Conservation (phyloP, 345 rosid genomes). For the Geranium brycei region DNA sequence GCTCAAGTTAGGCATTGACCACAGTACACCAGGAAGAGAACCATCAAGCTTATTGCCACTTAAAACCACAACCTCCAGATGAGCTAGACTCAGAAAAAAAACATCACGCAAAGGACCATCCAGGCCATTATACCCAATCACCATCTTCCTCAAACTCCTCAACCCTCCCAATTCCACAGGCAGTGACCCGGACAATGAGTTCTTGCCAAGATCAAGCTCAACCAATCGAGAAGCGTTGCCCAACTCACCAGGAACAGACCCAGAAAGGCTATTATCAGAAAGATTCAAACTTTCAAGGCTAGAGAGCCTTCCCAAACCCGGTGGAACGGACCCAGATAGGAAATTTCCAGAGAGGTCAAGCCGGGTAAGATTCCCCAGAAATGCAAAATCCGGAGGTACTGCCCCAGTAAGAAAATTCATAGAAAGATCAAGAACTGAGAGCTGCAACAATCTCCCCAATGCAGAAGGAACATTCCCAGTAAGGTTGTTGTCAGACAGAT, state of each 20-base stretch:
- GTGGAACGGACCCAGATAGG: constrained; percentile 36
- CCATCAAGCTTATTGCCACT: constrained; percentile 40
- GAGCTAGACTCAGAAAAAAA: constrained; percentile 27
- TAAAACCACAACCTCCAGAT: constrained; percentile 28
- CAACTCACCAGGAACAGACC: constrained; percentile 34
- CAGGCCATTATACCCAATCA: constrained; percentile 28
- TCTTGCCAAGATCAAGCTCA: constrained; percentile 50
- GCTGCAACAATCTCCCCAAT: constrained; percentile 28
- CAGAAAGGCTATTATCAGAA: constrained; percentile 38
- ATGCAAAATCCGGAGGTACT: constrained; percentile 28
- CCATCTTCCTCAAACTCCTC: constrained; percentile 30
- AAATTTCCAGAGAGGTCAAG: constrained; percentile 40
- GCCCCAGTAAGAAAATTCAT: constrained; percentile 40
- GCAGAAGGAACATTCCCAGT: constrained; percentile 29
- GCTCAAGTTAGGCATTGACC: constrained; percentile 36
- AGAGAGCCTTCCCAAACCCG: constrained; percentile 25
- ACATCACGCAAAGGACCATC: constrained; percentile 23
- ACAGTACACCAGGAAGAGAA: constrained; percentile 26
- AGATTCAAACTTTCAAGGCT: constrained; percentile 30
- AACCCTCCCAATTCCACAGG: constrained; percentile 31
- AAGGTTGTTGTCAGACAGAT: constrained; percentile 33
- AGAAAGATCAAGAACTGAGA: constrained; percentile 39
- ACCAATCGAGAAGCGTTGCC: constrained; percentile 29
- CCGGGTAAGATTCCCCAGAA: constrained; percentile 23
- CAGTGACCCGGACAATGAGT: constrained; percentile 34